Evolutionary conservation across 768 basidiomycete genomes (phyloP).

Genomic region (Trametes villosa): DNA sequence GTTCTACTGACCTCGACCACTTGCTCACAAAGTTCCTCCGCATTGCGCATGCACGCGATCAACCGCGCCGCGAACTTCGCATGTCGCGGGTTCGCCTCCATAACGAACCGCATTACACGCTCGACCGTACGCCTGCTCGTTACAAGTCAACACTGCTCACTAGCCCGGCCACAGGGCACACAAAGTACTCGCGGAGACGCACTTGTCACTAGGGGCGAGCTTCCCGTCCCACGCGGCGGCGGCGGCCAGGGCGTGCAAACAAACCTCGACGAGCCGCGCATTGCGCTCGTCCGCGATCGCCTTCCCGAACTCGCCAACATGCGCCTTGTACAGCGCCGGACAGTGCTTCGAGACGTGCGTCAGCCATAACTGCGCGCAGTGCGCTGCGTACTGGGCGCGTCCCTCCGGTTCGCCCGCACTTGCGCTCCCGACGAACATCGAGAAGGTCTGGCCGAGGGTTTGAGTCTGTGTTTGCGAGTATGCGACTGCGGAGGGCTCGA

Average conservation of each 20-base stretch:
- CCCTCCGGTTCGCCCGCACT: slow-evolving; percentile 38
- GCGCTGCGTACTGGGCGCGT: slow-evolving; percentile 39
- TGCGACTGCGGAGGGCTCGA: slow-evolving; percentile 19
- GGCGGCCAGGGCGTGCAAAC: slow-evolving; percentile 77
- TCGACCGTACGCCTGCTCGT: slow-evolving; percentile 65
- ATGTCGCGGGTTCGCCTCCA: slow-evolving; percentile 62
- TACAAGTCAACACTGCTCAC: background rate
- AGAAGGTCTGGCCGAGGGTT: slow-evolving; percentile 19
- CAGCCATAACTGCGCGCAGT: slow-evolving; percentile 57
- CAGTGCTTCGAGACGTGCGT: slow-evolving; percentile 73
- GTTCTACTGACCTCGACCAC: slow-evolving; percentile 73
- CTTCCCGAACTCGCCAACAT: slow-evolving; percentile 77
- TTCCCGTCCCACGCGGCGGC: slow-evolving; percentile 62
- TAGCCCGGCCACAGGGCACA: background rate
- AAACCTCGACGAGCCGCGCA: slow-evolving; percentile 58
- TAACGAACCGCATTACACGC: slow-evolving; percentile 59
- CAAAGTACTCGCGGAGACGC: slow-evolving; percentile 37
- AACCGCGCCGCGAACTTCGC: slow-evolving; percentile 89
- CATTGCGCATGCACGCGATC: slow-evolving; percentile 60
- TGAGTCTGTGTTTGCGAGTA: slow-evolving; percentile 18
- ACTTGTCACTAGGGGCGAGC: slow-evolving; percentile 69
- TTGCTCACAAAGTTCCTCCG: slow-evolving; percentile 51
- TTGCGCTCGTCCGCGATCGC: slow-evolving; percentile 69
- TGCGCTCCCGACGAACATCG: slow-evolving; percentile 32
- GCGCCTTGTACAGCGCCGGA: slow-evolving; percentile 72